A percentile compares a stretch with the other conserved stretches of the same genome.
These are phyloP conservation scores for Rhododendron henanense DNA, from an alignment of 148 eudicot species.

Conservation along the genomic window DNA sequence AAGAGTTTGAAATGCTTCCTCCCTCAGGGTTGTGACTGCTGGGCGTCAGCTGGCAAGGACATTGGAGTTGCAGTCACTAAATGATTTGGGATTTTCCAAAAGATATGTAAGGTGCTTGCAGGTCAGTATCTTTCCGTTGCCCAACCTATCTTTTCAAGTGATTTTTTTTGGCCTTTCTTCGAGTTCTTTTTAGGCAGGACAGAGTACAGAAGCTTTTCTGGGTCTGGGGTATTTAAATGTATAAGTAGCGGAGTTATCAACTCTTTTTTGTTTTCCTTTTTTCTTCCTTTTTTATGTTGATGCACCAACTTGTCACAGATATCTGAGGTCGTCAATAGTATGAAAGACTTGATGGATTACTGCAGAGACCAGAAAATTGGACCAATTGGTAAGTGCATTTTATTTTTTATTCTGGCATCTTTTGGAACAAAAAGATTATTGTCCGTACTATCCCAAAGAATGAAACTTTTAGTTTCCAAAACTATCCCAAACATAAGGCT, in stretches of 20 bases:
- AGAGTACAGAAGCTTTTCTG: neutral
- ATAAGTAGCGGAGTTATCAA: neutral
- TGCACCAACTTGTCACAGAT: constrained; percentile 46
- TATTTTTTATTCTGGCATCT: neutral
- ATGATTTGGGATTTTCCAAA: constrained; percentile 93
- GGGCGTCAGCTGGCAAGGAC: constrained; percentile 87
- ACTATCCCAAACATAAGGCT: neutral
- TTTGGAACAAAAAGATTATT: neutral
- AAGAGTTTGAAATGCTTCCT: constrained; percentile 1
- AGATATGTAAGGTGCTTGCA: constrained; percentile 95
- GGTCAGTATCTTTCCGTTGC: constrained; percentile 29
- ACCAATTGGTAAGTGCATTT: constrained; percentile 61
- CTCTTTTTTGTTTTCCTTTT: neutral
- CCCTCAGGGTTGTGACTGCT: constrained; percentile 76
- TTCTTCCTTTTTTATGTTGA: neutral
- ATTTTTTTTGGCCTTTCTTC: neutral
- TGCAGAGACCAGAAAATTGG: constrained; percentile 71
- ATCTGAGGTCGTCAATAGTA: constrained; percentile 92
- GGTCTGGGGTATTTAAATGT: neutral
- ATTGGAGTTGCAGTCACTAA: constrained; percentile 80
- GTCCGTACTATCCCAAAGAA: neutral
- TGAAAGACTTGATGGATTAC: constrained; percentile 86
- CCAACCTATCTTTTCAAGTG: neutral
- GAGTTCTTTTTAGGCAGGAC: neutral
- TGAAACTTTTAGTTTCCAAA: neutral